Evolutionary conservation across 2,329 filamentous ascomycete genomes (phyloP).

Genomic region (Corynespora cassiicola): DNA sequence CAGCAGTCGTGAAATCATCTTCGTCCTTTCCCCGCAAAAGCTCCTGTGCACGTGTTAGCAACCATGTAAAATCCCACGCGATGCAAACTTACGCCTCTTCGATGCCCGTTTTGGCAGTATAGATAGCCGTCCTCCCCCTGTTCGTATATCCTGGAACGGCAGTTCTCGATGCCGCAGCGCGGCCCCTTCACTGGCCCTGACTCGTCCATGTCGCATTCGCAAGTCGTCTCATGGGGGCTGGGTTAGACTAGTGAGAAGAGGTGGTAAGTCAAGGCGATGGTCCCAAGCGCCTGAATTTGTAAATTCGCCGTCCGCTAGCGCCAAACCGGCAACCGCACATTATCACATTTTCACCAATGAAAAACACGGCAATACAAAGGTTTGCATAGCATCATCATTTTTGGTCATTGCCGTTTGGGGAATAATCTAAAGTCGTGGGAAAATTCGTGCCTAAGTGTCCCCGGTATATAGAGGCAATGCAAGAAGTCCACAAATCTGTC

Average conservation of each 20-base stretch:
- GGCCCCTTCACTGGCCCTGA: conserved; percentile 32
- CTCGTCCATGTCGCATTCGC: conserved; percentile 12
- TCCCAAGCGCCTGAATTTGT: conserved; percentile 4
- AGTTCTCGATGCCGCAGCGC: conserved; percentile 65
- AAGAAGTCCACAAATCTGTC: conserved; percentile 45
- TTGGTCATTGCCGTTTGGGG: conserved; percentile 44
- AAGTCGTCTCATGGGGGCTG: not conserved
- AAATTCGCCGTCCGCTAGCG: conserved; percentile 28
- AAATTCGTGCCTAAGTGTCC: conserved; percentile 43
- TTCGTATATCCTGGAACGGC: conserved; percentile 70
- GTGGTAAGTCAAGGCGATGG: not conserved
- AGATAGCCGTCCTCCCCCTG: conserved; percentile 77
- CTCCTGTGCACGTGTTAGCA: conserved; percentile 24
- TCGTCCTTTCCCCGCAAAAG: conserved; percentile 60
- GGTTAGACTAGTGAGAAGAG: conserved; percentile 1
- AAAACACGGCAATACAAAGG: conserved; percentile 16
- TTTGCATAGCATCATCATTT: conserved; percentile 43
- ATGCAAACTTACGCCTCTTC: conserved; percentile 67
- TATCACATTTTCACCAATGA: conserved; percentile 29
- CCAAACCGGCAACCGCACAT: conserved; percentile 26
- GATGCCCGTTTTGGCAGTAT: conserved; percentile 82
- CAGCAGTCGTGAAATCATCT: conserved; percentile 69
- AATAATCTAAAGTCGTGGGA: conserved; percentile 39
- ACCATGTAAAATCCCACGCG: not conserved
- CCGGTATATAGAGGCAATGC: conserved; percentile 43